These are phyloP conservation scores for Globisporangium emineosum DNA, from an alignment of 352 stramenopile species.

Conservation along the genomic window DNA sequence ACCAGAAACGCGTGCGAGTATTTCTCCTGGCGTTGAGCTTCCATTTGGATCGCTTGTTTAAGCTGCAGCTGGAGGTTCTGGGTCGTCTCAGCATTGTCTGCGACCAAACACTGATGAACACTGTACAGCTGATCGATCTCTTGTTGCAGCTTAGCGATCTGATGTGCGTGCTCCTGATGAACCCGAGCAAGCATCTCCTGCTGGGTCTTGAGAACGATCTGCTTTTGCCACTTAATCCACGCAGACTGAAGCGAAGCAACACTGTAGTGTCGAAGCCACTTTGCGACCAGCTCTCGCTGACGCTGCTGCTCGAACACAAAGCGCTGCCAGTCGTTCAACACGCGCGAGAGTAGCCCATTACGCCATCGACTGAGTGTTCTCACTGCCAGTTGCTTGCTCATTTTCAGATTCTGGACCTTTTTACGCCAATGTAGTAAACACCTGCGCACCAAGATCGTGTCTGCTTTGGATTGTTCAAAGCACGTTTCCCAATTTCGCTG, in stretches of 20 bases:
- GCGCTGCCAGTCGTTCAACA: conserved; percentile 23
- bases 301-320: conserved; percentile 20
- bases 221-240: conserved; percentile 15
- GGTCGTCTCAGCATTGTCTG: neutral
- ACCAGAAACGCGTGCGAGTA: neutral
- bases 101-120: neutral
- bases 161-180: neutral
- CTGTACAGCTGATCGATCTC: conserved; percentile 1
- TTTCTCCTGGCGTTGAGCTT: neutral
- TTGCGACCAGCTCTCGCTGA: conserved; percentile 24
- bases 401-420: conserved; percentile 6
- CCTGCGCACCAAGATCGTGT: conserved; percentile 22
- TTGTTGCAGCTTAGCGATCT: conserved; percentile 4
- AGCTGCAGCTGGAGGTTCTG: neutral
- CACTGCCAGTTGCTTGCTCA: conserved; percentile 11
- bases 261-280: conserved; percentile 16
- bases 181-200: neutral
- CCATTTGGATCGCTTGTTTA: neutral
- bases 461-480: conserved; percentile 21
- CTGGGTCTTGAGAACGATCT: neutral
- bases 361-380: conserved; percentile 24
- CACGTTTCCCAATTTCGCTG: conserved; percentile 26
- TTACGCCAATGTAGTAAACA: conserved; percentile 27
- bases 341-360: conserved; percentile 19
- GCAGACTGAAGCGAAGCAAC: neutral